Evolutionary conservation across 805 yeast species (phyloP).

Genomic region (Zygosaccharomyces gambellarensis): DNA sequence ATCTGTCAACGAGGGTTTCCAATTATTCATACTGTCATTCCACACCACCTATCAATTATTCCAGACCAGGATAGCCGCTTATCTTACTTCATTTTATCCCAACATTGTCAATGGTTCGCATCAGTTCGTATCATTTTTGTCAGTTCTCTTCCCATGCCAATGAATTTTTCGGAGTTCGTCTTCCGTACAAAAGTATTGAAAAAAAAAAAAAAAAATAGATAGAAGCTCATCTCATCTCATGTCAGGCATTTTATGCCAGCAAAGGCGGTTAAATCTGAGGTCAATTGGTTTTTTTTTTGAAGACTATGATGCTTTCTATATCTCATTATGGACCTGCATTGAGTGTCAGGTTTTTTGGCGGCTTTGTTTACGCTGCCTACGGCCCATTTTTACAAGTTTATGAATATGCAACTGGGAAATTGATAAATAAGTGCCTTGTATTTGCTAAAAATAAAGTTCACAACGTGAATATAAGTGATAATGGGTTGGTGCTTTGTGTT

Average conservation of each 20-base stretch:
- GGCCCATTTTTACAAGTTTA: slow-evolving; percentile 64
- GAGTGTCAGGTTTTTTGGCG: slow-evolving; percentile 44
- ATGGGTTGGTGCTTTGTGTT: slow-evolving; percentile 41
- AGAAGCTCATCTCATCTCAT: slow-evolving; percentile 6
- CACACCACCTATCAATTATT: neutral
- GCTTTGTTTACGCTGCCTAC: slow-evolving; percentile 53
- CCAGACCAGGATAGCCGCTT: neutral
- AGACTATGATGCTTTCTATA: slow-evolving; percentile 14
- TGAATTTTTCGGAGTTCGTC: neutral
- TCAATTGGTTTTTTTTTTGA: neutral
- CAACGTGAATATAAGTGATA: slow-evolving; percentile 48
- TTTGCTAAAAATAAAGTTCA: slow-evolving; percentile 79
- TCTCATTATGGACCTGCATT: slow-evolving; percentile 64
- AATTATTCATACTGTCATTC: slow-evolving; percentile 29
- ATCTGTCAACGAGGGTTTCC: slow-evolving; percentile 33
- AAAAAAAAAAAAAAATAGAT: neutral
- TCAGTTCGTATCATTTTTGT: neutral
- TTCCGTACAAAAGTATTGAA: neutral
- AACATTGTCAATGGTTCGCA: neutral
- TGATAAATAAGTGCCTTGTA: slow-evolving; percentile 41
- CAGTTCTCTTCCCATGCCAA: neutral
- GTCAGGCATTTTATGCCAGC: neutral
- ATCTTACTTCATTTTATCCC: neutral
- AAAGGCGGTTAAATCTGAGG: neutral
- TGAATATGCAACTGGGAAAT: slow-evolving; percentile 38